Conservation (phyloP, 768 basidiomycete species). For the Polyporus arcularius region DNA sequence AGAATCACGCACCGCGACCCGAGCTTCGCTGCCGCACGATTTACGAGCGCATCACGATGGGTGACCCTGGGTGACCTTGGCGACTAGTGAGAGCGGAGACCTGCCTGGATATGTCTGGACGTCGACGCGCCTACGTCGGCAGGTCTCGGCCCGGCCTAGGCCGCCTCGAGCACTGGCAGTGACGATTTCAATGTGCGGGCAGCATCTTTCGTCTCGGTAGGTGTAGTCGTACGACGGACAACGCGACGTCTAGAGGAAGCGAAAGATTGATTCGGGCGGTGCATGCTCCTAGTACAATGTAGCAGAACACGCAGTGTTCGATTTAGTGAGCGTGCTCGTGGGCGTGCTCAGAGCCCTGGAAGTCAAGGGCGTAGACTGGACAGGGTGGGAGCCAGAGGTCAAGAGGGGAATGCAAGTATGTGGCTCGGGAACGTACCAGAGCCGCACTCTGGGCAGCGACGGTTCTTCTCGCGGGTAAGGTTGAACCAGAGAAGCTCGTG, state of each 20-base stretch:
- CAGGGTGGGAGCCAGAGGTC: neutral
- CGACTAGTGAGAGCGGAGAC: too few species aligned
- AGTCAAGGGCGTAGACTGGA: slow-evolving; percentile 74
- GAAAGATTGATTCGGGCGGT: slow-evolving; percentile 9
- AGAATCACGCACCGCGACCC: too few species aligned
- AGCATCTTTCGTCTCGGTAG: neutral
- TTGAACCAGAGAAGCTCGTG: slow-evolving; percentile 91
- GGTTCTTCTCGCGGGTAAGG: slow-evolving; percentile 61
- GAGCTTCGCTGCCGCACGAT: too few species aligned
- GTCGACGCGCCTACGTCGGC: neutral
- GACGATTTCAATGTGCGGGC: neutral
- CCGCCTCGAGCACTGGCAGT: neutral
- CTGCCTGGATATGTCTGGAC: slow-evolving; percentile 11
- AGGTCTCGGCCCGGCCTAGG: slow-evolving; percentile 13
- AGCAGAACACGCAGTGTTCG: slow-evolving; percentile 10
- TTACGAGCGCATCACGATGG: too few species aligned
- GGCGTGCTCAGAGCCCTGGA: slow-evolving; percentile 58
- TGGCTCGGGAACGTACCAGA: slow-evolving; percentile 60
- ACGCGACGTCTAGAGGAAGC: slow-evolving; percentile 4
- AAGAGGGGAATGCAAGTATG: neutral
- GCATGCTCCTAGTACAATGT: slow-evolving; percentile 17
- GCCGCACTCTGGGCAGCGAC: slow-evolving; percentile 92
- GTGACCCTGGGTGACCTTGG: too few species aligned
- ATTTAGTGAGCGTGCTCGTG: slow-evolving; percentile 37
- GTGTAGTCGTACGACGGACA: neutral